Evolutionary conservation across 371 early-diverging fungal species (phyloP).

Genomic region (Vittaforma corneae): DNA sequence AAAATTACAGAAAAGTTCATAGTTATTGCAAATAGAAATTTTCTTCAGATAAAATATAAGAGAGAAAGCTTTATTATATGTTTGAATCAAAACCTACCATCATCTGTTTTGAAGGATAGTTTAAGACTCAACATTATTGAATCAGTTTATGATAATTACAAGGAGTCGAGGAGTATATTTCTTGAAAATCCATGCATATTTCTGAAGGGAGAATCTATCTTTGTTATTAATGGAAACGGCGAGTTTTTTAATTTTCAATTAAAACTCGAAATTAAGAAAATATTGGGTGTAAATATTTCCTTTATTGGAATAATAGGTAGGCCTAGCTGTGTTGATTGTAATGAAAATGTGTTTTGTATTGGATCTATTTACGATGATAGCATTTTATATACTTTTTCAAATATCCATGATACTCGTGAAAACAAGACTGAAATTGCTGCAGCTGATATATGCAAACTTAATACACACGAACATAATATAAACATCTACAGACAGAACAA

Average conservation of each 20-base stretch:
- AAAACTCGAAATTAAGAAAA: background rate
- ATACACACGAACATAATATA: too few species aligned
- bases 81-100: too few species aligned
- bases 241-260: background rate
- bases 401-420: too few species aligned
- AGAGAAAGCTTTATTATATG: too few species aligned
- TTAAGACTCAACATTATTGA: too few species aligned
- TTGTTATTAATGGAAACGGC: slow-evolving; percentile 25
- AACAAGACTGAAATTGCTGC: too few species aligned
- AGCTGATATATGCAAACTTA: too few species aligned
- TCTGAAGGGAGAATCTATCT: background rate
- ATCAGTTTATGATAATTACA: too few species aligned
- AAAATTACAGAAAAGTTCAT: too few species aligned
- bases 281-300: background rate
- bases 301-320: background rate
- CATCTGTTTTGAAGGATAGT: too few species aligned
- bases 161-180: too few species aligned
- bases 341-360: background rate
- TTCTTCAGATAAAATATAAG: slow-evolving; percentile 2
- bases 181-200: background rate
- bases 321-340: background rate
- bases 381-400: background rate
- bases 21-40: background rate
- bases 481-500: too few species aligned
- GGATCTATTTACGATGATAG: slow-evolving; percentile 1